Conservation (phyloP, 768 basidiomycete species). For the Boletellus sp. region DNA sequence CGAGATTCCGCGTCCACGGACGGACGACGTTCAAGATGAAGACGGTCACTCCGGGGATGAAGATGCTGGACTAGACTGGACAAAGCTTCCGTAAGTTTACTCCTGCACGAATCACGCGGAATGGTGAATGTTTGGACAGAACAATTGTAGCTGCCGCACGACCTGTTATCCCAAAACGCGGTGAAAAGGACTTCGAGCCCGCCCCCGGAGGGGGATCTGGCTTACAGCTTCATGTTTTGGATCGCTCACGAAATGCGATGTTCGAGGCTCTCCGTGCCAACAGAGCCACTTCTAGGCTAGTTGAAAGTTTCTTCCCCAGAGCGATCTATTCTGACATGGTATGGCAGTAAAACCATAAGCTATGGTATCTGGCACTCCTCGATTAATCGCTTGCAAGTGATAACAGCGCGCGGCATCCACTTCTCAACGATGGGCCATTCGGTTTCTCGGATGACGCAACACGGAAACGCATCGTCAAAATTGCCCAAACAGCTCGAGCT, state of each 20-base stretch:
- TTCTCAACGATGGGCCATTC: slow-evolving; percentile 82
- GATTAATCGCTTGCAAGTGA: slow-evolving; percentile 62
- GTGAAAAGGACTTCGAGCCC: slow-evolving; percentile 98
- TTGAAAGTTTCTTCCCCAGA: background rate
- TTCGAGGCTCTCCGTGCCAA: slow-evolving; percentile 73
- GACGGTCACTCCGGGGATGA: slow-evolving; percentile 61
- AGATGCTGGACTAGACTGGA: slow-evolving; percentile 79
- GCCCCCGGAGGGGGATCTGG: slow-evolving; percentile 57
- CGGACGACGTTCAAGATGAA: slow-evolving; percentile 19
- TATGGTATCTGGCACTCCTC: slow-evolving; percentile 77
- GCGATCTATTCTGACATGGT: background rate
- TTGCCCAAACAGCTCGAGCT: slow-evolving; percentile 71
- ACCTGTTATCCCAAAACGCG: slow-evolving; percentile 88
- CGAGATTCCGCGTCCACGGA: slow-evolving; percentile 36
- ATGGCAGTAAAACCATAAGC: slow-evolving; percentile 67
- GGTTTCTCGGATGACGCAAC: slow-evolving; percentile 44
- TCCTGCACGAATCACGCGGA: slow-evolving; percentile 1
- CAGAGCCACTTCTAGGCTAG: slow-evolving; percentile 73
- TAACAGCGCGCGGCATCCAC: slow-evolving; percentile 75
- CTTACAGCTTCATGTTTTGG: slow-evolving; percentile 77
- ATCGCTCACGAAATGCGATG: slow-evolving; percentile 80
- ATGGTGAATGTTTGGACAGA: slow-evolving; percentile 11
- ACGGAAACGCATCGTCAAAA: slow-evolving; percentile 37
- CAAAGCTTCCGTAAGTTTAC: slow-evolving; percentile 58
- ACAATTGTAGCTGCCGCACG: slow-evolving; percentile 34